Conservation (phyloP, 2,329 filamentous ascomycete species). For the Elsinoe batatas region DNA sequence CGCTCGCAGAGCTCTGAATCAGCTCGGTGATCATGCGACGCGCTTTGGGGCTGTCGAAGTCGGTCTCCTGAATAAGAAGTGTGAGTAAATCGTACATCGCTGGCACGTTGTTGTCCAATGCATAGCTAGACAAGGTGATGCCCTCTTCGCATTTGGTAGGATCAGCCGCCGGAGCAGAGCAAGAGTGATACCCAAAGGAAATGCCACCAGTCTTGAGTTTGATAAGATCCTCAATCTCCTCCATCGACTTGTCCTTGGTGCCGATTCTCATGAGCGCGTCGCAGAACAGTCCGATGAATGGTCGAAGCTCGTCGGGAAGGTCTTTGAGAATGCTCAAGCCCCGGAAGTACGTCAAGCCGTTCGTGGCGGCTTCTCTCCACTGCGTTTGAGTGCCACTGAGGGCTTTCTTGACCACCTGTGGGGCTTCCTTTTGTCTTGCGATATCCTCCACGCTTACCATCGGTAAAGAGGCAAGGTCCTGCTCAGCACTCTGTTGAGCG, state of each 20-base stretch:
- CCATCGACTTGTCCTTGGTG: conserved; percentile 79
- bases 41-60: conserved; percentile 78
- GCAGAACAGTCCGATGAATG: conserved; percentile 80
- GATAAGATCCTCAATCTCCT: conserved; percentile 88
- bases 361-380: conserved; percentile 88
- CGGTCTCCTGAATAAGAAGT: conserved; percentile 71
- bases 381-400: conserved; percentile 43
- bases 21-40: conserved; percentile 76
- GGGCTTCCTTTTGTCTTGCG: conserved; percentile 60
- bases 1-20: conserved; percentile 75
- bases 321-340: conserved; percentile 71
- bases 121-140: conserved; percentile 73
- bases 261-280: conserved; percentile 89
- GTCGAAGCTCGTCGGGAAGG: conserved; percentile 72
- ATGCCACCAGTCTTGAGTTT: conserved; percentile 94
- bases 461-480: conserved; percentile 71
- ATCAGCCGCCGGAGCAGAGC: conserved; percentile 62
- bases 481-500: conserved; percentile 51
- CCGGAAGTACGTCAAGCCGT: conserved; percentile 91
- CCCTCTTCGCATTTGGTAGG: conserved; percentile 67
- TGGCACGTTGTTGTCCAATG: conserved; percentile 78
- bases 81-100: conserved; percentile 82
- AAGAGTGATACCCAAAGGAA: conserved; percentile 73
- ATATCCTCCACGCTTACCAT: conserved; percentile 86
- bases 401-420: conserved; percentile 48